Evolutionary conservation across 805 yeast species (phyloP).

Genomic region (Pichia insulana): DNA sequence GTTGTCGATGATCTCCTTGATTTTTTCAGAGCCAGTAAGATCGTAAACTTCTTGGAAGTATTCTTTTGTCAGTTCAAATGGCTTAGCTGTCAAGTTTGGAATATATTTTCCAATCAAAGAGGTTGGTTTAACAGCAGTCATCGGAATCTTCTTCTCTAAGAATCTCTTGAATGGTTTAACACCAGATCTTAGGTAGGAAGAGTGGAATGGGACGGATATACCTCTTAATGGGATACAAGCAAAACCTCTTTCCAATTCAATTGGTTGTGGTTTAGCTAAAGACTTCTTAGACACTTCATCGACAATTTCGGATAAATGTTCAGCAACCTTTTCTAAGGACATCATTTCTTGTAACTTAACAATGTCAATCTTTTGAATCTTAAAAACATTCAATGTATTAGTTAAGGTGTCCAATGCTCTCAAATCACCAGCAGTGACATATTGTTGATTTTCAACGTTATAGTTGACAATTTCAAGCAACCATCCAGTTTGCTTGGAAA

Average conservation of each 20-base stretch:
- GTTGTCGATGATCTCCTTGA: conserved; percentile 82
- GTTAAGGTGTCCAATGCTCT: conserved; percentile 90
- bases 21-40: conserved; percentile 84
- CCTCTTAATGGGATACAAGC: conserved; percentile 98
- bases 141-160: conserved; percentile 90
- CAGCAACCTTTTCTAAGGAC: conserved; percentile 81
- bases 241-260: conserved; percentile 93
- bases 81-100: conserved; percentile 97
- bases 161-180: conserved; percentile 98
- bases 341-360: conserved; percentile 75
- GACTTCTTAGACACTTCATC: conserved; percentile 78
- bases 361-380: conserved; percentile 89
- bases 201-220: conserved; percentile 99
- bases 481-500: conserved; percentile 80
- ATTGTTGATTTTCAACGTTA: conserved; percentile 97
- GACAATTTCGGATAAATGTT: conserved; percentile 81
- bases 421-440: conserved; percentile 97
- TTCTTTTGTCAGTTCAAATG: conserved; percentile 91
- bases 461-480: conserved; percentile 95
- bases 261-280: conserved; percentile 87
- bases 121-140: conserved; percentile 90
- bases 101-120: conserved; percentile 91
- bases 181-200: conserved; percentile 96
- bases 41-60: conserved; percentile 94
- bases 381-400: conserved; percentile 87